Percentiles rank a stretch among this genome's conserved stretches.
Conservation (phyloP, 1,139 yeast genomes). For the Saccharomyces pastorianus region DNA sequence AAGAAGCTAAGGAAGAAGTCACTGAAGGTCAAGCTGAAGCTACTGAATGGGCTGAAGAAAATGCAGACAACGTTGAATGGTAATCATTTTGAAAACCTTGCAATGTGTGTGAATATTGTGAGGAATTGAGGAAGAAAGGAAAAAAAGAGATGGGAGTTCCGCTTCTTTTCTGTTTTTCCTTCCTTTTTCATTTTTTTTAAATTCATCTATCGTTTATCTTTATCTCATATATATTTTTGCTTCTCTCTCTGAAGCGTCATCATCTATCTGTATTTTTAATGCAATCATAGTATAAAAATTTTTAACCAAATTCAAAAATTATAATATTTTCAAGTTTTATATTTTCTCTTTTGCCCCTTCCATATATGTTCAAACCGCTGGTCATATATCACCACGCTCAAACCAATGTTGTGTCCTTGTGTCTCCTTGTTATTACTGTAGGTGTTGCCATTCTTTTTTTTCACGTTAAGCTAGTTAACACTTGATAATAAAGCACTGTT, state of each 20-base stretch:
- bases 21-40: constrained; percentile 48
- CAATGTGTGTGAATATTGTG: neutral
- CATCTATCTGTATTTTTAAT: constrained; percentile 1
- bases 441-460: too few species aligned
- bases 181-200: neutral
- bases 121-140: neutral
- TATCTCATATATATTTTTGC: neutral
- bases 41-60: constrained; percentile 71
- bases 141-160: neutral
- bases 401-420: too few species aligned
- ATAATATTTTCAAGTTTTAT: neutral
- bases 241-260: neutral
- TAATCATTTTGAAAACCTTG: constrained; percentile 12
- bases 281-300: neutral
- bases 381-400: neutral
- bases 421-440: too few species aligned
- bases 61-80: constrained; percentile 40
- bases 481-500: too few species aligned
- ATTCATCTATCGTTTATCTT: constrained; percentile 1
- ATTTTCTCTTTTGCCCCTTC: neutral
- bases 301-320: constrained; percentile 1
- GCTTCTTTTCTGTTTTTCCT: neutral
- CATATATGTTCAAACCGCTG: neutral
- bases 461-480: too few species aligned
- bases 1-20: constrained; percentile 57